Evolutionary conservation across 192 early-diverging fungal species (phyloP).

Genomic region (Neocallimastix lanati): DNA sequence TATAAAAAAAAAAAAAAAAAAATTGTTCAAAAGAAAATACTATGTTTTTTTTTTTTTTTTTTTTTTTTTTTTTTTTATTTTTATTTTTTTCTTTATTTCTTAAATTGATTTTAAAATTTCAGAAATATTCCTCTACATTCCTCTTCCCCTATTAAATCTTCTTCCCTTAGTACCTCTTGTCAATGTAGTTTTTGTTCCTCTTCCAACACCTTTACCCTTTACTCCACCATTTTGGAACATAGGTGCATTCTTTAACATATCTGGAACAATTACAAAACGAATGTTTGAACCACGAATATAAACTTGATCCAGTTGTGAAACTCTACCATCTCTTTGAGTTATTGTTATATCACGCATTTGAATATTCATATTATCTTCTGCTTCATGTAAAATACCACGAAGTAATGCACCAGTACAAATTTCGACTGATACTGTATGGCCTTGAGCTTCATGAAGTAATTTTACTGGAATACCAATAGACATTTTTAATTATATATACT

Average conservation of each 20-base stretch:
- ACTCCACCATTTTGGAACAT: conserved; percentile 80
- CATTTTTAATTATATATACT: too few relatives aligned
- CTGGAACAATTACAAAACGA: conserved; percentile 91
- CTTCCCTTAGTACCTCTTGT: background rate
- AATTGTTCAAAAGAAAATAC: too few relatives aligned
- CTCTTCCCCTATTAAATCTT: background rate
- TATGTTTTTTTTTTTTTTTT: too few relatives aligned
- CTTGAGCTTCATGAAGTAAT: conserved; percentile 92
- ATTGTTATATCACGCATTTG: conserved; percentile 89
- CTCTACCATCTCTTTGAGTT: conserved; percentile 77
- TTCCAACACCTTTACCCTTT: conserved; percentile 67
- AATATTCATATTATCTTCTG: conserved; percentile 99
- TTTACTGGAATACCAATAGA: conserved; percentile 1
- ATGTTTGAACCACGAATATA: conserved; percentile 77
- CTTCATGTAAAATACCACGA: conserved; percentile 84
- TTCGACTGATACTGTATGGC: conserved; percentile 90
- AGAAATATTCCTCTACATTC: too few relatives aligned
- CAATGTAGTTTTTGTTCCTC: conserved; percentile 15
- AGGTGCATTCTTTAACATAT: conserved; percentile 98
- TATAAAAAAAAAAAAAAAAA: too few relatives aligned
- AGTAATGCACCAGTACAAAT: conserved; percentile 86
- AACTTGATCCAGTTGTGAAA: conserved; percentile 83
- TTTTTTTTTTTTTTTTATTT: too few relatives aligned
- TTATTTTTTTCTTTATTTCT: too few relatives aligned
- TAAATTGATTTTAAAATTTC: too few relatives aligned